Evolutionary conservation across 768 basidiomycete species (phyloP).

Genomic region (Rhizopogon rudus): DNA sequence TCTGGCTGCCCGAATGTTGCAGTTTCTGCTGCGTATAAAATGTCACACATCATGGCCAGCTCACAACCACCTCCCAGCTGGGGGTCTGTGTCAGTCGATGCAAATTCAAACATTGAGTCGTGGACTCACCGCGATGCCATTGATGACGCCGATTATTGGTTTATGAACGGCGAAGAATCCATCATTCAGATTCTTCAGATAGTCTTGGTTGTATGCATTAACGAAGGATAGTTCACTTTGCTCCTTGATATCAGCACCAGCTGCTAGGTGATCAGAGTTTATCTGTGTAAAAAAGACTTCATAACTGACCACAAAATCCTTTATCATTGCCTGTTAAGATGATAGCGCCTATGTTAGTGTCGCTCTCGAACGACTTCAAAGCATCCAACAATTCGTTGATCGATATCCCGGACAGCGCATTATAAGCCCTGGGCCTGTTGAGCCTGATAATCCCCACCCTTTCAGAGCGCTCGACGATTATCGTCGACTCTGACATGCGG

Average conservation of each 20-base stretch:
- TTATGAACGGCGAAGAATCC: slow-evolving; percentile 58
- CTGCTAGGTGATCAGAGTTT: slow-evolving; percentile 29
- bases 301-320: slow-evolving; percentile 49
- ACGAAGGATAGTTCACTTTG: slow-evolving; percentile 82
- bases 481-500: slow-evolving; percentile 18
- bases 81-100: background rate
- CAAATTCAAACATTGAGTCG: background rate
- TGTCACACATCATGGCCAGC: slow-evolving; percentile 93
- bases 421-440: slow-evolving; percentile 82
- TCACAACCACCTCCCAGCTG: slow-evolving; percentile 97
- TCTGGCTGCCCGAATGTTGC: slow-evolving; percentile 95
- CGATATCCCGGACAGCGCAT: slow-evolving; percentile 76
- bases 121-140: slow-evolving; percentile 75
- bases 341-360: slow-evolving; percentile 71
- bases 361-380: slow-evolving; percentile 59
- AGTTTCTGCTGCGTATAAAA: slow-evolving; percentile 81
- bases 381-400: slow-evolving; percentile 79
- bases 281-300: background rate
- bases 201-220: slow-evolving; percentile 39
- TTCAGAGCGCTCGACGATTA: slow-evolving; percentile 16
- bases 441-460: slow-evolving; percentile 58
- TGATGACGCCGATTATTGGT: slow-evolving; percentile 91
- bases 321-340: slow-evolving; percentile 88
- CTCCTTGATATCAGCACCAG: slow-evolving; percentile 97
- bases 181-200: slow-evolving; percentile 40